Percentiles rank a stretch among this genome's conserved stretches.
These are phyloP conservation scores for Chlamydomonas reinhardtii DNA, from an alignment of 163 green algal species.

Conservation along the genomic window DNA sequence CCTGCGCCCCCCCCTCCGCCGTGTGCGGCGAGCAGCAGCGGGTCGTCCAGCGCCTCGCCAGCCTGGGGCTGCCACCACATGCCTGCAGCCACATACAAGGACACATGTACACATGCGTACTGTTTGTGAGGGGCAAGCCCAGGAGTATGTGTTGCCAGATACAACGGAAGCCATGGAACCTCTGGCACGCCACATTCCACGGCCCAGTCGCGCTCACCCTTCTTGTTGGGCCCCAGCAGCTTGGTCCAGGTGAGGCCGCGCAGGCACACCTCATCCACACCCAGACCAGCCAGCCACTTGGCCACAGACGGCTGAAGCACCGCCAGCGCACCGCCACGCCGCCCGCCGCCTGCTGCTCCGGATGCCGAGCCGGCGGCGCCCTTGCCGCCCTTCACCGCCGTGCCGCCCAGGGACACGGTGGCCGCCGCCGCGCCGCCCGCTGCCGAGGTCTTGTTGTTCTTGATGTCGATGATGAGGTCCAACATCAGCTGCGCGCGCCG, in stretches of 20 bases:
- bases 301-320: slow-evolving; percentile 52
- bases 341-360: slow-evolving; percentile 40
- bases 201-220: slow-evolving; percentile 58
- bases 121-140: too few relatives aligned
- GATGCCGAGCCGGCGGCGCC: background rate
- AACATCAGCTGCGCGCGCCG: slow-evolving; percentile 83
- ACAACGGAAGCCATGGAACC: too few relatives aligned
- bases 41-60: slow-evolving; percentile 55
- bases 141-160: too few relatives aligned
- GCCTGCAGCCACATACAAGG: slow-evolving; percentile 56
- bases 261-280: slow-evolving; percentile 75
- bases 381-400: slow-evolving; percentile 11
- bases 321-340: slow-evolving; percentile 52
- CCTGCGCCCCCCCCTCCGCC: background rate
- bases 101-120: too few relatives aligned
- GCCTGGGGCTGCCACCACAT: slow-evolving; percentile 86
- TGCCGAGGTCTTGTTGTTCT: slow-evolving; percentile 85
- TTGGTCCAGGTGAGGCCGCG: slow-evolving; percentile 80
- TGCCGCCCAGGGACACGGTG: slow-evolving; percentile 28
- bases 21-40: slow-evolving; percentile 4
- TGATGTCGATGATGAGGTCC: slow-evolving; percentile 92
- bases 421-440: background rate
- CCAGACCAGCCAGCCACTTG: slow-evolving; percentile 73
- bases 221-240: slow-evolving; percentile 76
- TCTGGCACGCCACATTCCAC: too few relatives aligned